Evolutionary conservation across 805 yeast genomes (phyloP).

Genomic region (Barnettozyma siamensis): DNA sequence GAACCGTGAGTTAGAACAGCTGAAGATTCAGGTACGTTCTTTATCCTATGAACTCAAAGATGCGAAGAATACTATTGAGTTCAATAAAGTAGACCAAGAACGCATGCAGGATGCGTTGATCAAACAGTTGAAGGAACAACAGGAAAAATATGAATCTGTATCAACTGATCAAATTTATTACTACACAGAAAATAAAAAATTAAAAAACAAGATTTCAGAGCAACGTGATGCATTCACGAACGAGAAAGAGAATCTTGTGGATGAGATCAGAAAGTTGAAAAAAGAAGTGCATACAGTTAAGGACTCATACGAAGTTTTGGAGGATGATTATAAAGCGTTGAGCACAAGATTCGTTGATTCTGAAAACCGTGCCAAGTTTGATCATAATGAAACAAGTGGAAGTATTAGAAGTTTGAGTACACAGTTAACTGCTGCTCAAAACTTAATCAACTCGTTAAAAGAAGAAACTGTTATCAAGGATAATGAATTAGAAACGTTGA

Average conservation of each 20-base stretch:
- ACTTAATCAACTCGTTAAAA: neutral
- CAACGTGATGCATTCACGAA: conserved; percentile 23
- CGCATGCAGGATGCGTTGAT: conserved; percentile 25
- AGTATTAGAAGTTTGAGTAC: neutral
- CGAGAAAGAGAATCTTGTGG: conserved; percentile 11
- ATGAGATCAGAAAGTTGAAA: conserved; percentile 15
- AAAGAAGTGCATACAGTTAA: conserved; percentile 9
- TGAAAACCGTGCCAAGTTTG: neutral
- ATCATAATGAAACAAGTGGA: neutral
- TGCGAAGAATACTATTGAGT: conserved; percentile 34
- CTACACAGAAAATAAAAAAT: conserved; percentile 30
- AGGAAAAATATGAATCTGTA: conserved; percentile 13
- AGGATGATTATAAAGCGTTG: conserved; percentile 6
- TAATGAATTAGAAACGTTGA: conserved; percentile 24
- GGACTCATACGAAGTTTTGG: conserved; percentile 4
- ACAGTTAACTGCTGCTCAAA: neutral
- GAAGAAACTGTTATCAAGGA: conserved; percentile 15
- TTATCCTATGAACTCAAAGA: conserved; percentile 34
- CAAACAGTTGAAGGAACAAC: conserved; percentile 19
- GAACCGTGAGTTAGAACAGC: neutral
- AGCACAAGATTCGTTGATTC: conserved; percentile 4
- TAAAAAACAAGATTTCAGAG: conserved; percentile 21
- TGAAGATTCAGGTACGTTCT: conserved; percentile 19
- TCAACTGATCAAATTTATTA: conserved; percentile 31
- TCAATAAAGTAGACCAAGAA: conserved; percentile 29